A percentile compares a stretch with the other conserved stretches of the same genome.
These are phyloP conservation scores for Rugosomyces carneus DNA, from an alignment of 1,284 basidiomycete genomes.

Conservation along the genomic window DNA sequence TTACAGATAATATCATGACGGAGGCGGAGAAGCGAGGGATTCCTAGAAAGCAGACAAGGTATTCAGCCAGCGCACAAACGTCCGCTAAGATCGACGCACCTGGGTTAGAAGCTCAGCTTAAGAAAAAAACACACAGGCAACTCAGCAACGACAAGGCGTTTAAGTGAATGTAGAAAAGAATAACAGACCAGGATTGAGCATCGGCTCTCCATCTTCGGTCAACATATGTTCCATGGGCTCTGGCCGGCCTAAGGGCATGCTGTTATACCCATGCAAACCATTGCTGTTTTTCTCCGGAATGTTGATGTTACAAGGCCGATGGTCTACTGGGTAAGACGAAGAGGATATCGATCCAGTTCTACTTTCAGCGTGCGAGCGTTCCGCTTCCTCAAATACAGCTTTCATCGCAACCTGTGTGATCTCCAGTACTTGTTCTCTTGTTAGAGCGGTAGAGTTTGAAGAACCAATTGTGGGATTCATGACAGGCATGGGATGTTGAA, in stretches of 20 bases:
- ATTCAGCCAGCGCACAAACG: no score
- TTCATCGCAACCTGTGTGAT: conserved; percentile 34
- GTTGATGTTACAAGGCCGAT: background rate
- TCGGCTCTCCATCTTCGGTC: conserved; percentile 56
- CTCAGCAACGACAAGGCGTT: background rate
- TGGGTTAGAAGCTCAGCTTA: conserved; percentile 59
- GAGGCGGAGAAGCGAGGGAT: conserved; percentile 55
- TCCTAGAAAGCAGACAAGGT: conserved; percentile 32
- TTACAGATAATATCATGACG: conserved; percentile 28
- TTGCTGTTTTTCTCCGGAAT: conserved; percentile 6
- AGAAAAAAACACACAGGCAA: conserved; percentile 2
- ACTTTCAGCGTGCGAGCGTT: conserved; percentile 12
- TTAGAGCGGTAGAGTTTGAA: conserved; percentile 16
- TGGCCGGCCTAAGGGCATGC: conserved; percentile 23
- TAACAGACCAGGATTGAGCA: conserved; percentile 56
- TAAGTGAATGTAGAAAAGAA: background rate
- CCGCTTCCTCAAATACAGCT: conserved; percentile 26
- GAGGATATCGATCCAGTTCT: conserved; percentile 12
- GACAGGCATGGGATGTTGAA: conserved; percentile 7
- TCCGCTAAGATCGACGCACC: conserved; percentile 34
- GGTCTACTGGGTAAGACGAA: conserved; percentile 10
- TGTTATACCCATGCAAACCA: conserved; percentile 22
- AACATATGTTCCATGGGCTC: conserved; percentile 46
- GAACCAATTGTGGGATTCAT: conserved; percentile 20
- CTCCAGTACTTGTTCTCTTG: conserved; percentile 21